Conservation (phyloP, 140 eudicot species). For the Senecio squalidus region DNA sequence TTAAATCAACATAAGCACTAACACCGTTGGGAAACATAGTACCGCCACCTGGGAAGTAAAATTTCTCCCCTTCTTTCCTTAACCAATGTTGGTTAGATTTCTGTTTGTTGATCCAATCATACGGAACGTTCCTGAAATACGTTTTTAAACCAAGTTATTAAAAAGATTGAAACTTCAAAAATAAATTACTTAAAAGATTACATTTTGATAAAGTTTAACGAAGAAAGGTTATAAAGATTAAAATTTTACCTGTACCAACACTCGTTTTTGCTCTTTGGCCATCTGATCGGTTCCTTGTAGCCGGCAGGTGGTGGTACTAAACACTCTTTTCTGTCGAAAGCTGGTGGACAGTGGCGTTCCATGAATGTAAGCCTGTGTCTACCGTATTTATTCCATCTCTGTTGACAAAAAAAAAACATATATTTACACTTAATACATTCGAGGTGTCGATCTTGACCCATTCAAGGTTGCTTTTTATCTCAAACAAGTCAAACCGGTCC, state of each 20-base stretch:
- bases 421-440: not conserved
- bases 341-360: conserved; percentile 94
- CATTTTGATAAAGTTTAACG: not conserved
- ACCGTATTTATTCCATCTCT: conserved; percentile 94
- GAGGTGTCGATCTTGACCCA: not conserved
- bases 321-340: conserved; percentile 79
- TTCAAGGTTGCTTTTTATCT: too few relatives aligned
- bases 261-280: conserved; percentile 94
- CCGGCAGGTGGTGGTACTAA: conserved; percentile 91
- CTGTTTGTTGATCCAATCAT: conserved; percentile 94
- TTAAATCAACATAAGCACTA: conserved; percentile 69
- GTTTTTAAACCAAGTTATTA: too few relatives aligned
- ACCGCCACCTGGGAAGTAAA: conserved; percentile 95
- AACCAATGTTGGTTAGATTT: conserved; percentile 96
- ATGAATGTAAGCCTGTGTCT: conserved; percentile 74
- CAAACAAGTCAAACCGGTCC: not conserved
- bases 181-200: not conserved
- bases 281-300: conserved; percentile 78
- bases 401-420: conserved; percentile 3
- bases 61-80: conserved; percentile 91
- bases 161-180: not conserved
- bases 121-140: conserved; percentile 72
- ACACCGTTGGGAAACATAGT: conserved; percentile 98
- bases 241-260: conserved; percentile 76
- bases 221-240: not conserved